A percentile compares a stretch with the other conserved stretches of the same genome.
Conservation (phyloP, 352 stramenopile species). For the Elongisporangium anandrum region DNA sequence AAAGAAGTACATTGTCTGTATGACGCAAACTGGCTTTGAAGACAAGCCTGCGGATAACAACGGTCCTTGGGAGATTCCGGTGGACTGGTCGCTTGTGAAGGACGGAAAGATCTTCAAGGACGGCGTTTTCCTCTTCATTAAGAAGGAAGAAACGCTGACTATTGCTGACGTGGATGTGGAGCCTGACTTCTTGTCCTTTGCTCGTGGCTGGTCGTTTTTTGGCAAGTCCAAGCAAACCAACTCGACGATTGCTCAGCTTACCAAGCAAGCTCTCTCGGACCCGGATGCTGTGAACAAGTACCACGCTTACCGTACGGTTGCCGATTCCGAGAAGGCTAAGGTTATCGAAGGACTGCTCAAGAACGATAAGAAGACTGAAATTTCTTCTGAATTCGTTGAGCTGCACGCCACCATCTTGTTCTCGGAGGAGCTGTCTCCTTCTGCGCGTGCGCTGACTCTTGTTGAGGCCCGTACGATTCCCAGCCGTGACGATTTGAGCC, state of each 20-base stretch:
- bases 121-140: constrained; percentile 59
- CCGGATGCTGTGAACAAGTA: constrained; percentile 78
- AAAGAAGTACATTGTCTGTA: constrained; percentile 49
- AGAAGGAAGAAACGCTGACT: constrained; percentile 45
- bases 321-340: constrained; percentile 62
- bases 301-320: constrained; percentile 63
- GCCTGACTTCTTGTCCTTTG: constrained; percentile 72
- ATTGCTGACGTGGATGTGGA: constrained; percentile 43
- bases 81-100: constrained; percentile 74
- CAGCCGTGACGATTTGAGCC: constrained; percentile 53
- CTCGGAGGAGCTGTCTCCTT: constrained; percentile 57
- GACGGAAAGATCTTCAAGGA: constrained; percentile 52
- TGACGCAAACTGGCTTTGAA: constrained; percentile 69
- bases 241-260: constrained; percentile 35
- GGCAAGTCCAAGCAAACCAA: constrained; percentile 67
- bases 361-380: constrained; percentile 38
- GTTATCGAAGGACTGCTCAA: constrained; percentile 60
- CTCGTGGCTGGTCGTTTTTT: constrained; percentile 76
- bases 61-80: constrained; percentile 71
- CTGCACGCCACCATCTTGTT: constrained; percentile 70
- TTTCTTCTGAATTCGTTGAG: constrained; percentile 53
- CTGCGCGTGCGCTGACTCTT: constrained; percentile 56
- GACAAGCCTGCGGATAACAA: constrained; percentile 62
- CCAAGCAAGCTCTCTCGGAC: constrained; percentile 63
- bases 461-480: constrained; percentile 54